Evolutionary conservation across 2,329 filamentous ascomycete species (phyloP), one percentile per base, ranked within the genome.

Genomic region (Trichophyton verrucosum): DNA sequence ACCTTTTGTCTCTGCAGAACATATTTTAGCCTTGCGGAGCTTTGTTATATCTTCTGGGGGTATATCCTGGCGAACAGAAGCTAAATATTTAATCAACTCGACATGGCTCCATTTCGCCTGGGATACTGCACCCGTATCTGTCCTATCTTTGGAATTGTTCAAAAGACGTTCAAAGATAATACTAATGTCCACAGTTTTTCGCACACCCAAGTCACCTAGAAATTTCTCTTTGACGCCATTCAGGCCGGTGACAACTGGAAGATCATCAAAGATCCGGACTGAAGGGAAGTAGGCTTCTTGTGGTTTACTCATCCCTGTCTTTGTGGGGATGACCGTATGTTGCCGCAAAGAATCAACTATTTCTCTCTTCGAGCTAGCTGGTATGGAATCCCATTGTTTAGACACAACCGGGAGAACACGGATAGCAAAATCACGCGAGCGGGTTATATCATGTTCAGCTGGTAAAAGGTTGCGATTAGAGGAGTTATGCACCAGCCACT

Each of bases 211-310:
- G 1, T 88, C 83, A 2, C 82, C 76, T 49, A 99, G 75, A 64
- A 99, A 89, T 71, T 95, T 96, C 53, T 97, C 92, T 71, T 96
- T 97, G 11, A 96, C 82, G 36, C 85, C 83, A 46, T 86, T 84
- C 49, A 91, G 84, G 11, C 83, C 84, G 65, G 86, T 83, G 1
- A 97, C 85, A 11, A 87, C 86, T 0, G 94, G 91, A 15, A 99
- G 78, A 70, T 99, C 94, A 64, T 96, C 91, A 69, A 99, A 99
- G 0, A 99, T 78, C 71, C 90, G 94, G 42, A 99, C 94, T n/a
- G 84, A 87, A 1, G 89, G 85, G 69, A 99, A 96, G 73, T 96
- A 99, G 0, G 94, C 86, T 65, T 97, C 91, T 2, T 78, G 76
- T 3, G 94, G 94, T 66, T 83, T 88, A 67, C 80, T 87, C 91